Conservation (phyloP, 106 monocot genomes). For the Acanthochlamys bracteata region DNA sequence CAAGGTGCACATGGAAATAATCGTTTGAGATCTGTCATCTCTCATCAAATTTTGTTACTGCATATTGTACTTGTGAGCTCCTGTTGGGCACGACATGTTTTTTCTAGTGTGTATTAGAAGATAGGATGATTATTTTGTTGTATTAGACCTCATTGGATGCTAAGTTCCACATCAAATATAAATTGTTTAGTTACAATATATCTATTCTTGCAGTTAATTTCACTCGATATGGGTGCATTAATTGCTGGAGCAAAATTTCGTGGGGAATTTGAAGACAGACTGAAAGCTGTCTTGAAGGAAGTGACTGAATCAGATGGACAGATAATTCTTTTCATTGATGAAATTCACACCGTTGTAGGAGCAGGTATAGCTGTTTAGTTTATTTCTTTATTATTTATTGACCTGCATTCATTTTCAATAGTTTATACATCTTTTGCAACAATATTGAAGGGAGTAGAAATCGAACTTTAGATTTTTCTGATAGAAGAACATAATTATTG, state of each 20-base stretch:
- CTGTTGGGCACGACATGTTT: too few species aligned
- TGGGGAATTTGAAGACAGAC: constrained; percentile 95
- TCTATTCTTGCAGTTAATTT: constrained; percentile 55
- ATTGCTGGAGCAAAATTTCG: constrained; percentile 95
- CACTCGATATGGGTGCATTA: constrained; percentile 94
- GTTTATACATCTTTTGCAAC: too few species aligned
- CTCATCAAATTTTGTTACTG: too few species aligned
- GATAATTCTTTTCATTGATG: constrained; percentile 93
- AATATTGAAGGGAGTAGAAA: too few species aligned
- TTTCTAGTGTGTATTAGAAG: too few species aligned
- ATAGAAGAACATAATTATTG: too few species aligned
- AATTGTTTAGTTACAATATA: background rate
- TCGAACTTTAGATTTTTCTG: too few species aligned
- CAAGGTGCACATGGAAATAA: background rate
- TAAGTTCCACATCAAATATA: background rate
- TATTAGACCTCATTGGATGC: too few species aligned
- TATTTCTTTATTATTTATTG: too few species aligned
- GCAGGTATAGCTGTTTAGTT: constrained; percentile 47
- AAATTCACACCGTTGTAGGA: constrained; percentile 99
- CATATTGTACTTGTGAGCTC: too few species aligned
- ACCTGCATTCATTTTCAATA: too few species aligned
- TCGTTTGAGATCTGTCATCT: background rate
- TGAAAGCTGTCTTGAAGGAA: constrained; percentile 96
- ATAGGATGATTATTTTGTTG: too few species aligned
- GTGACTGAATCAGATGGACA: constrained; percentile 95